These are phyloP conservation scores for Raddia guianensis DNA, from an alignment of 176 grass and related monocot genomes.

Conservation along the genomic window DNA sequence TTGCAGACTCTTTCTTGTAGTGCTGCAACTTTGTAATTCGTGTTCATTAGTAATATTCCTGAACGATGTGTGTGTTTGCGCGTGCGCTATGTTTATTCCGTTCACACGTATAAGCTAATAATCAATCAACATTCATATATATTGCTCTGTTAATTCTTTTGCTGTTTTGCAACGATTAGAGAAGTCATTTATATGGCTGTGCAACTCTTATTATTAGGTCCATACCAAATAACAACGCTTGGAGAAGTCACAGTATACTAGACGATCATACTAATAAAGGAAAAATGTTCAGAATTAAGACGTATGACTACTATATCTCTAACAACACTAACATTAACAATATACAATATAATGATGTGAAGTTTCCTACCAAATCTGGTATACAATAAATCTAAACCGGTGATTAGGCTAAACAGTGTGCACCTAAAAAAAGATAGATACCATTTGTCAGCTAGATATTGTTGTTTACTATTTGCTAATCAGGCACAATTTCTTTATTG, in stretches of 20 bases:
- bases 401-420: not conserved
- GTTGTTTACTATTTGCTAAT: not conserved
- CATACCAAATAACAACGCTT: not conserved
- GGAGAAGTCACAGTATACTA: not conserved
- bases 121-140: not conserved
- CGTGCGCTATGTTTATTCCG: too few relatives aligned
- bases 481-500: too few relatives aligned
- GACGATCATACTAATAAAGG: not conserved
- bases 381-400: not conserved
- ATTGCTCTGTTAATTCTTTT: too few relatives aligned
- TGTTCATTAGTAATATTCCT: not conserved
- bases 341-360: not conserved
- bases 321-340: not conserved
- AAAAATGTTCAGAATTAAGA: too few relatives aligned
- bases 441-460: not conserved
- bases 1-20: constrained; percentile 80
- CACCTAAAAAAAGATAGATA: not conserved
- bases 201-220: not conserved
- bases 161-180: too few relatives aligned
- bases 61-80: too few relatives aligned
- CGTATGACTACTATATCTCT: not conserved
- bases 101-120: not conserved
- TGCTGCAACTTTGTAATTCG: constrained; percentile 52
- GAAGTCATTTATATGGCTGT: not conserved
- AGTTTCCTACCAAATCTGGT: not conserved